Conservation (phyloP, 1,139 yeast genomes). For the Ashbya aceris region DNA sequence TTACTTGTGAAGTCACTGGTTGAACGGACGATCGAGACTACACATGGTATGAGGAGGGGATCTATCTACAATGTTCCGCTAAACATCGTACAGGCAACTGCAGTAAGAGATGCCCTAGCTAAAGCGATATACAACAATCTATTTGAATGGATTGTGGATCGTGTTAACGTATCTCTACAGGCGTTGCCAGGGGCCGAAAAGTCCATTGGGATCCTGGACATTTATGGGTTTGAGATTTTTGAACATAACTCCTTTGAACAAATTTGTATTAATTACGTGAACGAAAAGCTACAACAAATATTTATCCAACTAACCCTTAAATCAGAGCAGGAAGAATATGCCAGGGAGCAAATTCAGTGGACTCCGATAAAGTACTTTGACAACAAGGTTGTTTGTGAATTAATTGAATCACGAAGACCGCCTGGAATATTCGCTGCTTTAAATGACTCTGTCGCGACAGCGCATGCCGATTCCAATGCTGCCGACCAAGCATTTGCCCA, state of each 20-base stretch:
- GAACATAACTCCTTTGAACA: slow-evolving; percentile 96
- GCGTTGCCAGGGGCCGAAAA: slow-evolving; percentile 45
- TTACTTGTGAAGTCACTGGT: slow-evolving; percentile 58
- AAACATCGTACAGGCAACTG: slow-evolving; percentile 84
- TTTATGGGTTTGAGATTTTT: slow-evolving; percentile 96
- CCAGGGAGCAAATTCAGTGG: slow-evolving; percentile 93
- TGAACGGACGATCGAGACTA: slow-evolving; percentile 81
- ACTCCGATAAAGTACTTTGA: slow-evolving; percentile 95
- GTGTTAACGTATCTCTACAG: slow-evolving; percentile 71
- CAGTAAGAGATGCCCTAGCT: slow-evolving; percentile 92
- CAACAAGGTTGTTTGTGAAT: slow-evolving; percentile 92
- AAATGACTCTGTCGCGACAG: slow-evolving; percentile 96
- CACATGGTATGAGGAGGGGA: slow-evolving; percentile 82
- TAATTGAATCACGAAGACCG: slow-evolving; percentile 89
- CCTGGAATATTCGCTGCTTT: slow-evolving; percentile 96
- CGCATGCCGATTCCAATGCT: slow-evolving; percentile 95
- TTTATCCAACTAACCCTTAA: slow-evolving; percentile 91
- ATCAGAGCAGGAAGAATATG: slow-evolving; percentile 96
- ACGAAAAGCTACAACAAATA: slow-evolving; percentile 94
- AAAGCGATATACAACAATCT: slow-evolving; percentile 88
- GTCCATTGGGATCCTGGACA: slow-evolving; percentile 91
- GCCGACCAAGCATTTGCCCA: slow-evolving; percentile 97
- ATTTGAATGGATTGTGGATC: slow-evolving; percentile 95
- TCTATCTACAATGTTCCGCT: slow-evolving; percentile 92
- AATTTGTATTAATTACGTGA: slow-evolving; percentile 92